Base-by-base conservation (phyloP, 75 land plant species). In the Azolla pinnata region DNA sequence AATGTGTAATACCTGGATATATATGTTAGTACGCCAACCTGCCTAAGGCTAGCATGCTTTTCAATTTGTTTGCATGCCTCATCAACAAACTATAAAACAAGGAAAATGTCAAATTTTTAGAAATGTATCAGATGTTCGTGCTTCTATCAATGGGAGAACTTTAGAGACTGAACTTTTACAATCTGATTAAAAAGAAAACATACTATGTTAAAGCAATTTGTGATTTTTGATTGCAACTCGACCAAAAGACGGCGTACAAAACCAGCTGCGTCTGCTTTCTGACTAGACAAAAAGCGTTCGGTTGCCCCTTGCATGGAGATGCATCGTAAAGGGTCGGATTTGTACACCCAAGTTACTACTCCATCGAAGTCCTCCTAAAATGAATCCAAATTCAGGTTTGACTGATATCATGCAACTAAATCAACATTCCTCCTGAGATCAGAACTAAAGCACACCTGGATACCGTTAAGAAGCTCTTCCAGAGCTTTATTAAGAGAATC, bases 291-390 rank as follows among this genome's bases (percentile, higher is more conserved):
- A 69, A 90, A 93, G 26, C 90, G 81, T 45, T 93, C 98, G 53
- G 98, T 89, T 53, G 86, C 75, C 18, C 98, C 96, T 81, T 89
- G 85, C 96, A 93, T 89, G 4, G 98, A 83, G 69, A 93, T 86
- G 67, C 98, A 93, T 33, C 98, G 80, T 63, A 93, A 65, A 53
- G 98, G 96, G 61, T 93, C 96, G 54, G 83, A 81, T 63, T 86
- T 93, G 68, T 79, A 93, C 16, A 90, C 98, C 98, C 98, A 93
- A 57, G 89, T 90, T 47, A 93, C 90, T 21, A 93, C 86, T 17
- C 85, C 84, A 83, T 75, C 83, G 59, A 93, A 93, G 54, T 93
- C 98, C 49, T 93, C 98, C 96, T 93, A 59, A 4, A 54, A 8
- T 42, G 53, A 34, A 23, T 8, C 59, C 31, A 24, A 8, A n/a